phyloP scores from a whole-genome alignment of 2,329 filamentous ascomycete species.

The Penicillium brevicompactum region DNA sequence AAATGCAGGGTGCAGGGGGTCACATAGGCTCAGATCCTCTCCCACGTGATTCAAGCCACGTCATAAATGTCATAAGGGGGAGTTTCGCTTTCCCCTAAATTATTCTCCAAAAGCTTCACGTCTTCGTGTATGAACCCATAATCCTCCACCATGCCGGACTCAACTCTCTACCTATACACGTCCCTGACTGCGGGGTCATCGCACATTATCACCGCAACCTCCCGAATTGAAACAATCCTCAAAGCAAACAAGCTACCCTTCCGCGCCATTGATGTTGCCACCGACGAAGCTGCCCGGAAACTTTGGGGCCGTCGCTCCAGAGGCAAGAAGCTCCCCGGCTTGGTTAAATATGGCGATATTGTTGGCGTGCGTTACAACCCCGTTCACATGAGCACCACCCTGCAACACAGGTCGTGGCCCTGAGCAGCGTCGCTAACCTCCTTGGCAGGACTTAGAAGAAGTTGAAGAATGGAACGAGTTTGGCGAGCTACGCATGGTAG shows the following conservation, averaged over 20 bases:
- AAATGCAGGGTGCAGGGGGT: neutral
- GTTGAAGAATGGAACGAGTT: conserved; percentile 99
- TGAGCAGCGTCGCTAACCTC: neutral
- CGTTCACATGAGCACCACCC: neutral
- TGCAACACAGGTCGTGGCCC: neutral
- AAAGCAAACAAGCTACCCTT: conserved; percentile 94
- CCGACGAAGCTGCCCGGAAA: conserved; percentile 83
- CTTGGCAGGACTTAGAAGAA: conserved; percentile 77
- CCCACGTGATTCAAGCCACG: conserved; percentile 16
- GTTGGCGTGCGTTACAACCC: conserved; percentile 68
- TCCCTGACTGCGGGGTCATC: conserved; percentile 94
- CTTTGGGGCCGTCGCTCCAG: conserved; percentile 83
- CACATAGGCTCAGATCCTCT: neutral
- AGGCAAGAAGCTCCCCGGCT: conserved; percentile 83
- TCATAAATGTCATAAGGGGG: conserved; percentile 5
- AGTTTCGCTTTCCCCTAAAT: neutral
- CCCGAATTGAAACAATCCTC: conserved; percentile 92
- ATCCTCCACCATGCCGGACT: conserved; percentile 44
- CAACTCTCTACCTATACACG: conserved; percentile 89
- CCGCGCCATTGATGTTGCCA: conserved; percentile 87
- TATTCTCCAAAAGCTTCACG: neutral
- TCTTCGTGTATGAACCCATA: neutral
- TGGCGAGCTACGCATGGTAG: conserved; percentile 86
- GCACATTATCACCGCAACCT: conserved; percentile 94
- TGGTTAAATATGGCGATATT: conserved; percentile 85